Evolutionary conservation across 2,329 filamentous ascomycete species (phyloP).

Genomic region (Hypoxylon sp.): DNA sequence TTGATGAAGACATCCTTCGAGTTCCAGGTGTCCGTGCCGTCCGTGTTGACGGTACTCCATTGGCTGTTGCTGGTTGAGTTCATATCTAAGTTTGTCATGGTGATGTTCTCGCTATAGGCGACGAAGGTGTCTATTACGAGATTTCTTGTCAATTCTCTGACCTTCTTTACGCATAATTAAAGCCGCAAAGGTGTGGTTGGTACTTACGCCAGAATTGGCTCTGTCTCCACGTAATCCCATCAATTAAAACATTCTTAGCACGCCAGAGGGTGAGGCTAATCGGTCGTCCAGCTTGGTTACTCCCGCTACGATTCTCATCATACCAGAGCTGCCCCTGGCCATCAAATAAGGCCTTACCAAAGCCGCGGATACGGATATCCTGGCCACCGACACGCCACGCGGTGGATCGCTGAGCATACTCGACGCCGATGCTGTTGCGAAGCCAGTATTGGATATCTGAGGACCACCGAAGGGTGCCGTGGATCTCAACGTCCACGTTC

Average conservation of each 20-base stretch:
- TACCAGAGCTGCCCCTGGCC: constrained; percentile 64
- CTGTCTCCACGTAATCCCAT: constrained; percentile 62
- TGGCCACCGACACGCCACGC: constrained; percentile 66
- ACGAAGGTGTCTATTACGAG: constrained; percentile 50
- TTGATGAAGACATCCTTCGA: constrained; percentile 61
- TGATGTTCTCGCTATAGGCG: constrained; percentile 65
- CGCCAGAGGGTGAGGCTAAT: constrained; percentile 63
- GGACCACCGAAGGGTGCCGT: constrained; percentile 63
- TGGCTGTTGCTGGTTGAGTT: constrained; percentile 62
- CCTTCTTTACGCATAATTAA: not conserved
- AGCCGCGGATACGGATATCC: constrained; percentile 64
- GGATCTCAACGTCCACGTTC: constrained; percentile 64
- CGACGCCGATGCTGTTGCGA: constrained; percentile 61
- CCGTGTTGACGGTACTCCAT: constrained; percentile 65
- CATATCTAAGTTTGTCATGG: constrained; percentile 68
- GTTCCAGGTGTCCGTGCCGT: constrained; percentile 67
- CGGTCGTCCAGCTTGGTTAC: constrained; percentile 62
- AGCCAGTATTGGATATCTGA: constrained; percentile 64
- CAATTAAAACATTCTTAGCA: constrained; percentile 62
- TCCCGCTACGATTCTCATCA: constrained; percentile 59
- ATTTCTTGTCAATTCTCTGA: constrained; percentile 11
- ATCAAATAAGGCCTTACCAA: constrained; percentile 63
- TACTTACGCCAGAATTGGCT: constrained; percentile 64
- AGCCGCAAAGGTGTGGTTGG: not conserved
- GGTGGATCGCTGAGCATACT: constrained; percentile 65